Evolutionary conservation across 805 yeast genomes (phyloP).

Genomic region (Myxozyma mucilagina): DNA sequence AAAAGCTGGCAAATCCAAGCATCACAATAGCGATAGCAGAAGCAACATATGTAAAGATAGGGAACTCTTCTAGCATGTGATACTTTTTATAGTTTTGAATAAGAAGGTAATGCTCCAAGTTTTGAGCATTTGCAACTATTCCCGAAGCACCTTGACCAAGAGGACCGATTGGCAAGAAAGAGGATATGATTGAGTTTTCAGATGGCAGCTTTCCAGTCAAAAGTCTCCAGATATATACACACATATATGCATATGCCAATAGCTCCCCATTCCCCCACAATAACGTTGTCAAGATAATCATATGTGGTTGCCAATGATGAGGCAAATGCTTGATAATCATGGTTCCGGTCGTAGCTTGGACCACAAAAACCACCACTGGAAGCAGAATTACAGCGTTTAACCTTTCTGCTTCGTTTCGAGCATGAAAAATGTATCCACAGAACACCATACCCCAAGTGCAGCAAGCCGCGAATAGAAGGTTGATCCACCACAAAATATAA

Average conservation of each 20-base stretch:
- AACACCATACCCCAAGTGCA: constrained; percentile 7
- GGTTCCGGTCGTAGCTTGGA: constrained; percentile 2
- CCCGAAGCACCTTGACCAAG: constrained; percentile 8
- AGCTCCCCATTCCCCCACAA: constrained; percentile 4
- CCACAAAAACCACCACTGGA: constrained; percentile 5
- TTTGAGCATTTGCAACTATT: not conserved
- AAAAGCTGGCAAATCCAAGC: constrained; percentile 6
- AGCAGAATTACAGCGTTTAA: constrained; percentile 1
- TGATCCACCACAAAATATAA: constrained; percentile 7
- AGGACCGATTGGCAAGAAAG: constrained; percentile 9
- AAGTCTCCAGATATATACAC: constrained; percentile 3
- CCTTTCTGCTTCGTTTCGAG: not conserved
- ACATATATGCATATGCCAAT: constrained; percentile 1
- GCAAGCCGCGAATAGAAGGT: not conserved
- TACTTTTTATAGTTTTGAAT: not conserved
- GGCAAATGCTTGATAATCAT: constrained; percentile 2
- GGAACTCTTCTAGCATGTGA: not conserved
- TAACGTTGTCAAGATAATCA: not conserved
- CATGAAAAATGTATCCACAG: not conserved
- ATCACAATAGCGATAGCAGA: not conserved
- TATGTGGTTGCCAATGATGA: constrained; percentile 10
- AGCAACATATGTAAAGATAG: constrained; percentile 1
- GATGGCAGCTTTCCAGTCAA: not conserved
- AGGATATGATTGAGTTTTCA: not conserved
- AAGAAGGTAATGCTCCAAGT: not conserved